A percentile compares a stretch with the other conserved stretches of the same genome.
Conservation (phyloP, 2,329 filamentous ascomycete genomes). For the Trichoderma guizhouense region DNA sequence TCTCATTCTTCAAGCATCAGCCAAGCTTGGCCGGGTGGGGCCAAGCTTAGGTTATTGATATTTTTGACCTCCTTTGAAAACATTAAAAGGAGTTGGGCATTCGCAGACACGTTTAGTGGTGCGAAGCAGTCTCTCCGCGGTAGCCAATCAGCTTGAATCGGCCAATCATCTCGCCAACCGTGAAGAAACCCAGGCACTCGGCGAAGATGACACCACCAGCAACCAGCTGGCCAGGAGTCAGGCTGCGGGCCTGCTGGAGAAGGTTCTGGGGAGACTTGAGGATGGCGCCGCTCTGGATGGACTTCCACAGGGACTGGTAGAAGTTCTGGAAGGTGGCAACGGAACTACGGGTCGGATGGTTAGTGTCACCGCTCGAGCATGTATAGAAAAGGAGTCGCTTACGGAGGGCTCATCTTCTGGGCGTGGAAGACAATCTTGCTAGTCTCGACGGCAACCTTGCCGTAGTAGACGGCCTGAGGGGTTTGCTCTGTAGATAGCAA, state of each 20-base stretch:
- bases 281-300: constrained; percentile 61
- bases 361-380: neutral
- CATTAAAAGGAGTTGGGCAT: neutral
- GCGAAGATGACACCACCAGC: constrained; percentile 74
- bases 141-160: constrained; percentile 95
- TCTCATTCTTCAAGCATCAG: neutral
- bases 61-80: neutral
- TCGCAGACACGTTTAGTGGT: constrained; percentile 49
- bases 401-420: constrained; percentile 95
- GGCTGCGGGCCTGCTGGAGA: constrained; percentile 59
- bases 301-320: constrained; percentile 72
- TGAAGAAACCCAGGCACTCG: constrained; percentile 95
- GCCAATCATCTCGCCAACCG: constrained; percentile 93
- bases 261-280: constrained; percentile 55
- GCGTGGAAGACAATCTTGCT: constrained; percentile 81
- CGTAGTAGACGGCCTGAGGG: constrained; percentile 87
- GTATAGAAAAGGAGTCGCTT: constrained; percentile 44
- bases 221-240: constrained; percentile 68
- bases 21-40: neutral
- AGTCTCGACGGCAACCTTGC: constrained; percentile 82
- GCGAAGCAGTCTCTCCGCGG: constrained; percentile 63
- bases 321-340: constrained; percentile 80
- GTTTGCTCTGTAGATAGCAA: constrained; percentile 62
- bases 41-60: neutral
- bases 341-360: constrained; percentile 52